Percentiles rank a stretch among this genome's conserved stretches.
Evolutionary conservation across 2,329 filamentous ascomycete genomes (phyloP).

Genomic region (Monilinia vaccinii-corymbosi): DNA sequence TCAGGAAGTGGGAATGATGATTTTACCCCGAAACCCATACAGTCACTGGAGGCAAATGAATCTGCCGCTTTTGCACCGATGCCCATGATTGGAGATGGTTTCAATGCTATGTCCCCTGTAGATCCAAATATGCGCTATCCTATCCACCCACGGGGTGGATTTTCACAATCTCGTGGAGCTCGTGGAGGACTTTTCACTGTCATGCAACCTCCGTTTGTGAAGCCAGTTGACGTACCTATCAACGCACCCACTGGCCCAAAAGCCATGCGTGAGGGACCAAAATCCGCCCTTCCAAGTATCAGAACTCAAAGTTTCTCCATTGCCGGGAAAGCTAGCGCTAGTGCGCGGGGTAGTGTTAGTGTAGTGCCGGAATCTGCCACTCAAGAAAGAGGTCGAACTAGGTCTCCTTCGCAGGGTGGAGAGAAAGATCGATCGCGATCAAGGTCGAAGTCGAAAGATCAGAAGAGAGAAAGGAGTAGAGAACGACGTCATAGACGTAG

Average conservation of each 20-base stretch:
- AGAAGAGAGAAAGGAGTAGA: slow-evolving; percentile 22
- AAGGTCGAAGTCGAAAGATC: slow-evolving; percentile 25
- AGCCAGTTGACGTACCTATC: slow-evolving; percentile 40
- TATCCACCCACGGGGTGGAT: slow-evolving; percentile 29
- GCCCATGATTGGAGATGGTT: slow-evolving; percentile 44
- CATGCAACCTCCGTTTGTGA: slow-evolving; percentile 25
- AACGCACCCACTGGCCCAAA: slow-evolving; percentile 87
- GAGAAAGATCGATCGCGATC: slow-evolving; percentile 29
- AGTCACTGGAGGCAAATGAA: slow-evolving; percentile 27
- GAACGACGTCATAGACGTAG: slow-evolving; percentile 26
- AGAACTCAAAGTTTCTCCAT: slow-evolving; percentile 34
- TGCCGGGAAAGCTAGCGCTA: slow-evolving; percentile 27
- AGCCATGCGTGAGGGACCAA: slow-evolving; percentile 83
- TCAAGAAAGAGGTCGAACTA: slow-evolving; percentile 22
- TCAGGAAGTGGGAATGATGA: slow-evolving; percentile 11
- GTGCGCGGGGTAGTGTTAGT: slow-evolving; percentile 23
- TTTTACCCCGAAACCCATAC: slow-evolving; percentile 25
- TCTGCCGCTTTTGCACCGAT: slow-evolving; percentile 35
- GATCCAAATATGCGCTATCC: slow-evolving; percentile 2
- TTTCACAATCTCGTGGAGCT: slow-evolving; percentile 26
- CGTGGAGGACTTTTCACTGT: slow-evolving; percentile 34
- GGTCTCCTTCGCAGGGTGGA: slow-evolving; percentile 21
- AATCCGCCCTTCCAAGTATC: slow-evolving; percentile 64
- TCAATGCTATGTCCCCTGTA: slow-evolving; percentile 15
- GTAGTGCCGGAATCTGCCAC: slow-evolving; percentile 20